These are phyloP conservation scores for Pseudocercospora pini-densiflorae DNA, from an alignment of 2,329 filamentous ascomycete species.

Conservation along the genomic window DNA sequence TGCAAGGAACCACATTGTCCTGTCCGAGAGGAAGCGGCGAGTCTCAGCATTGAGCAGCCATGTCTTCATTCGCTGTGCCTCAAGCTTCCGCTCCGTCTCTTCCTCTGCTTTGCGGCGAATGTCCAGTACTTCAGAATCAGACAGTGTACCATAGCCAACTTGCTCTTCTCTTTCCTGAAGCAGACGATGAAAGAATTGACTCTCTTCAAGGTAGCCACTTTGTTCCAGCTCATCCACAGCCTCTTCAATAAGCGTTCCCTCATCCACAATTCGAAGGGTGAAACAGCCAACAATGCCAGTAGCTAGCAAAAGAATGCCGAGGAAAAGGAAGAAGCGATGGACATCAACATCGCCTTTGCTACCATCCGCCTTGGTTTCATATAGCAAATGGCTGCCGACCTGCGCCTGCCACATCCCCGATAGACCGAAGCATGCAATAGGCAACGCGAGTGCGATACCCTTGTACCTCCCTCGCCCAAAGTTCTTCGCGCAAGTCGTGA, in stretches of 20 bases:
- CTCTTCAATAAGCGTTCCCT: slow-evolving; percentile 85
- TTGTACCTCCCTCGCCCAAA: slow-evolving; percentile 88
- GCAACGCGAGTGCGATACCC: slow-evolving; percentile 84
- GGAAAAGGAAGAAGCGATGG: slow-evolving; percentile 85
- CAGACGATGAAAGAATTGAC: slow-evolving; percentile 68
- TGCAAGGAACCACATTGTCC: slow-evolving; percentile 95
- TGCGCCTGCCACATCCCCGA: slow-evolving; percentile 98
- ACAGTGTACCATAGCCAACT: slow-evolving; percentile 66
- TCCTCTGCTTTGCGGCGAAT: slow-evolving; percentile 51
- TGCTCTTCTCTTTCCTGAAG: slow-evolving; percentile 46
- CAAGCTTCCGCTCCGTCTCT: slow-evolving; percentile 52
- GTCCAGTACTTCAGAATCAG: slow-evolving; percentile 50
- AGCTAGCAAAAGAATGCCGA: slow-evolving; percentile 70
- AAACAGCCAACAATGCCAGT: slow-evolving; percentile 77
- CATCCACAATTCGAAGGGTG: slow-evolving; percentile 77
- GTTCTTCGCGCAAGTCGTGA: slow-evolving; percentile 98
- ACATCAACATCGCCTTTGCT: slow-evolving; percentile 68
- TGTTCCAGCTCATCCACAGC: slow-evolving; percentile 89
- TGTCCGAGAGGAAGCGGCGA: slow-evolving; percentile 78
- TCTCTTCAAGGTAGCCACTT: slow-evolving; percentile 79
- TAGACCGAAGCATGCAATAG: slow-evolving; percentile 89
- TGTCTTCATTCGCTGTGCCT: slow-evolving; percentile 75
- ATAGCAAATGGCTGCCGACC: slow-evolving; percentile 77
- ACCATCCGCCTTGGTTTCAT: slow-evolving; percentile 69
- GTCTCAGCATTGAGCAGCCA: slow-evolving; percentile 94